Evolutionary conservation across 2,329 filamentous ascomycete genomes (phyloP), one percentile per base, ranked within the genome.

Genomic region (Aspergillus sp.): DNA sequence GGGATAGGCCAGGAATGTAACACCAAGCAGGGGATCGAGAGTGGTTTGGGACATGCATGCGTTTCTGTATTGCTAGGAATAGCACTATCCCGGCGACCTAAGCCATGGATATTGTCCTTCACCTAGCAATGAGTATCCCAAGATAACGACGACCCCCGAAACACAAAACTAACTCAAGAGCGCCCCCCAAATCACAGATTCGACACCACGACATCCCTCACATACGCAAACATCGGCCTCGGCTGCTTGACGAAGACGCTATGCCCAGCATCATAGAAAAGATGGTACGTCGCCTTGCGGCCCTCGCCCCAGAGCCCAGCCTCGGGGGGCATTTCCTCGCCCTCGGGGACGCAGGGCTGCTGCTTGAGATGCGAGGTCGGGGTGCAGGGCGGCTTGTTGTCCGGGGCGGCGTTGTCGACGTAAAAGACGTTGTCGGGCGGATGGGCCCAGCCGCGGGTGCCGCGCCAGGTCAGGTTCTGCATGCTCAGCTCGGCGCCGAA

Each of bases 391-490:
- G 13, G 8, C 5, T 3, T 4, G 17, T 32, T 4, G n/a, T 5
- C 24, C 11, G 30, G 30, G 5, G 10, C 11, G 15, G 51, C 41
- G 40, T 54, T 33, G 26, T 59, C 42, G 2, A 34, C 38, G 24
- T 43, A 49, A 26, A 60, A 60, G 2, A 27, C 12, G 0, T 35
- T 37, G 15, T 19, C 36, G 0, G 55, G 56, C n/a, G 42, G 43
- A 11, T 41, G 12, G n/a, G 48, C 41, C 28, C 61, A 59, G 2
- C 60, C 60, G 32, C 59, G 57, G 3, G 36, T 39, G 4, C 58
- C 57, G 19, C 45, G 39, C 58, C 58, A 64, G 8, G 60, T 61
- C 58, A 64, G 61, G 32, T 62, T 63, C 36, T 63, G 57, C 20
- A 63, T 41, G 4, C 43, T 46, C 4, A 62, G 35, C 28, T 61